Evolutionary conservation across 345 rosid species (phyloP).

Genomic region (Litchi chinensis): DNA sequence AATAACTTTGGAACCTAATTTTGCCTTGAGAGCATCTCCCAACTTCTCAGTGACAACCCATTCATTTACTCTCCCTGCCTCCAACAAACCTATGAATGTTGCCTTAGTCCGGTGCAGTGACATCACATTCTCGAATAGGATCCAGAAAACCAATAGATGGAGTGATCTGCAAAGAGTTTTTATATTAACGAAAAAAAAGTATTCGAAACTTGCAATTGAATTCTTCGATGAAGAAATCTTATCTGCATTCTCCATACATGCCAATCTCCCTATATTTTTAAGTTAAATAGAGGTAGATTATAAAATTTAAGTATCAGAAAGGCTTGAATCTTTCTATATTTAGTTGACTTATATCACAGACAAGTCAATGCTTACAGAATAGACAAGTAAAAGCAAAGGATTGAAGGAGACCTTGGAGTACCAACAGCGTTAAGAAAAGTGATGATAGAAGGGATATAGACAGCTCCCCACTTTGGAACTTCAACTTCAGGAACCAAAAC

Average conservation of each 20-base stretch:
- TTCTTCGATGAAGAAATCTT: too few species aligned
- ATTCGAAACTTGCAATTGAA: too few species aligned
- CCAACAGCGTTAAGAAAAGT: slow-evolving; percentile 83
- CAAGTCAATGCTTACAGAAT: too few species aligned
- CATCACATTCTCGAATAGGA: slow-evolving; percentile 93
- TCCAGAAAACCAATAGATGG: slow-evolving; percentile 68
- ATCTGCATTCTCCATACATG: too few species aligned
- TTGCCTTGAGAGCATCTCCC: slow-evolving; percentile 69
- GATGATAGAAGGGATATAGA: slow-evolving; percentile 75
- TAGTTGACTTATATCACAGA: too few species aligned
- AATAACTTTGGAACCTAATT: slow-evolving; percentile 40
- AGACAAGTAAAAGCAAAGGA: background rate
- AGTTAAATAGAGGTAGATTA: too few species aligned
- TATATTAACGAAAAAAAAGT: too few species aligned
- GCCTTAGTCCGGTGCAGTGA: slow-evolving; percentile 87
- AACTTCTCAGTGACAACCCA: slow-evolving; percentile 94
- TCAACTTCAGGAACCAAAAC: slow-evolving; percentile 82
- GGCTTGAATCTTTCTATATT: too few species aligned
- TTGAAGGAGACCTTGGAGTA: slow-evolving; percentile 68
- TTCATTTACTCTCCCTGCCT: slow-evolving; percentile 85
- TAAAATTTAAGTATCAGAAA: too few species aligned
- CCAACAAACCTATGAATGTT: slow-evolving; percentile 78
- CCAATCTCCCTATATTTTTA: too few species aligned
- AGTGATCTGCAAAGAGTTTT: slow-evolving; percentile 44
- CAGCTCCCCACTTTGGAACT: slow-evolving; percentile 89